Evolutionary conservation across 1,284 basidiomycete genomes (phyloP).

Genomic region (Mycosarcoma mackinlayi): DNA sequence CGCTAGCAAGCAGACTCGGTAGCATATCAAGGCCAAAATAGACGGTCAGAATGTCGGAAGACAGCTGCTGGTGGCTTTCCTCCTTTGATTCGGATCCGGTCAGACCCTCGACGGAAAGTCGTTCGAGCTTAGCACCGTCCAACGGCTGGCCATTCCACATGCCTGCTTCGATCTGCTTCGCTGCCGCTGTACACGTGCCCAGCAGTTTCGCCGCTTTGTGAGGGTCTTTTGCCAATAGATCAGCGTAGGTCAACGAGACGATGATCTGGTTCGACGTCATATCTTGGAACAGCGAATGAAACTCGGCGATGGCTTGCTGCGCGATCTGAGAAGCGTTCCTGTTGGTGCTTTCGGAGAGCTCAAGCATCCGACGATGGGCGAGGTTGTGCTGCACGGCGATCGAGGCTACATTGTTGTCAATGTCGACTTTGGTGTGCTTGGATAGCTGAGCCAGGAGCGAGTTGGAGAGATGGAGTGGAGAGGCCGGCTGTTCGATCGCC

Average conservation of each 20-base stretch:
- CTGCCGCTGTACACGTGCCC: not conserved
- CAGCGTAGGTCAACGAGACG: conserved; percentile 9
- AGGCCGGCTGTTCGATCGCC: conserved; percentile 7
- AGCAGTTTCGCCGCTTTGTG: conserved; percentile 16
- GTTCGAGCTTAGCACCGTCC: not conserved
- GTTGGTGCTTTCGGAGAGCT: conserved; percentile 4
- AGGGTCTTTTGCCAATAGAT: not conserved
- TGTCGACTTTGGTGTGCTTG: conserved; percentile 18
- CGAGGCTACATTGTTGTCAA: conserved; percentile 32
- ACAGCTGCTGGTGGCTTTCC: conserved; percentile 14
- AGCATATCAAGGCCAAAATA: conserved; percentile 32
- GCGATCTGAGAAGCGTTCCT: not conserved
- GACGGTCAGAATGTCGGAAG: conserved; percentile 31
- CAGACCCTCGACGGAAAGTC: conserved; percentile 17
- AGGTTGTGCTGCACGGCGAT: conserved; percentile 29
- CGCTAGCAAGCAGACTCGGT: conserved; percentile 15
- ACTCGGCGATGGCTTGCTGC: conserved; percentile 17
- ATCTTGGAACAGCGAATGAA: conserved; percentile 24
- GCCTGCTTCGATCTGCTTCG: conserved; percentile 18
- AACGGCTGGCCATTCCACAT: conserved; percentile 12
- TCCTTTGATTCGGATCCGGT: conserved; percentile 4
- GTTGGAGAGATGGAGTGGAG: conserved; percentile 19
- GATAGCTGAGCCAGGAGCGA: conserved; percentile 23
- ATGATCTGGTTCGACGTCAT: conserved; percentile 41
- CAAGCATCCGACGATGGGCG: conserved; percentile 25